A percentile compares a stretch with the other conserved stretches of the same genome.
phyloP scores from a whole-genome alignment of 1,139 yeast species.

The Suhomyces terraborum region DNA sequence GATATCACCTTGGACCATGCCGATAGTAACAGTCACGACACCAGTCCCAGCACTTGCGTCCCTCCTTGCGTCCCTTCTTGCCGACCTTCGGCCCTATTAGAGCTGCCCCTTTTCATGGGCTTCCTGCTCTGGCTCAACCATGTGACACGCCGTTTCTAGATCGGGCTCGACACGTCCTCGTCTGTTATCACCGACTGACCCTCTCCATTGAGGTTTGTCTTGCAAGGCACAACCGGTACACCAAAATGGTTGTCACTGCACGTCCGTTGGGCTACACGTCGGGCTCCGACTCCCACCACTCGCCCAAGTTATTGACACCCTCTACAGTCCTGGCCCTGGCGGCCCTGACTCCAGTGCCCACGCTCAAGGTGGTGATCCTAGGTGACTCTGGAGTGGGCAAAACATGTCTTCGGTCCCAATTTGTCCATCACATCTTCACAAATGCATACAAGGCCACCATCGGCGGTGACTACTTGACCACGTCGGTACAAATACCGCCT shows the following conservation, averaged over 20 bases:
- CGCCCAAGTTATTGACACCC: not conserved
- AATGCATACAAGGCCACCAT: slow-evolving; percentile 63
- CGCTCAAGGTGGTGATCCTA: slow-evolving; percentile 54
- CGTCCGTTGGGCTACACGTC: slow-evolving; percentile 1
- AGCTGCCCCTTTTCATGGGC: not conserved
- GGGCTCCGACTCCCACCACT: not conserved
- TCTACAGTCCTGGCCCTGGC: not conserved
- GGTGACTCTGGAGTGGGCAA: slow-evolving; percentile 69
- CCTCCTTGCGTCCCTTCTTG: too few relatives aligned
- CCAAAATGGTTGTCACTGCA: not conserved
- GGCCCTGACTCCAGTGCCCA: slow-evolving; percentile 20
- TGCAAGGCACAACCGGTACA: not conserved
- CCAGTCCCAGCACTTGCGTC: too few relatives aligned
- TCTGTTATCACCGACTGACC: slow-evolving; percentile 5
- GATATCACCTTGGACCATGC: too few relatives aligned
- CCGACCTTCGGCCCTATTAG: too few relatives aligned
- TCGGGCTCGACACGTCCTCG: slow-evolving; percentile 4
- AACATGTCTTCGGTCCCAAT: slow-evolving; percentile 60
- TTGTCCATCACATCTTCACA: slow-evolving; percentile 58
- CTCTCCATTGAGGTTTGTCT: not conserved
- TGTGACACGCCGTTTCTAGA: not conserved
- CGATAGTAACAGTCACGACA: too few relatives aligned
- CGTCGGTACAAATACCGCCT: slow-evolving; percentile 29
- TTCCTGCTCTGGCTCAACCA: not conserved
- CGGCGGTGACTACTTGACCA: slow-evolving; percentile 62